Base-by-base conservation (phyloP, 352 stramenopile genomes). In the Globisporangium irregulare region DNA sequence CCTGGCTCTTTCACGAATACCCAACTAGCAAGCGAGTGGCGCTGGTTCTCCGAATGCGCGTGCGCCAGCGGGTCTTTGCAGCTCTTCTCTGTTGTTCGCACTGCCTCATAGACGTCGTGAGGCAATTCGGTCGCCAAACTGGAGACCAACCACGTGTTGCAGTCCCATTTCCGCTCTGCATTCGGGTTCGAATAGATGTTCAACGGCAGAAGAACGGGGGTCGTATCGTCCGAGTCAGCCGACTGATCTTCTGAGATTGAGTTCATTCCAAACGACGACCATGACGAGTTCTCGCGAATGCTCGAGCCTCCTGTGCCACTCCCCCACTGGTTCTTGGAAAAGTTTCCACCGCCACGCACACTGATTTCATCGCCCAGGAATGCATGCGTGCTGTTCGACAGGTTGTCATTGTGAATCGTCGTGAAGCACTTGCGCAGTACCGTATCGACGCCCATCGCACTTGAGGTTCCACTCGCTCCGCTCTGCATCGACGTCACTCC, bases 351-450 rank as follows among this genome's bases (percentile, higher is more conserved):
- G 38, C 86, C 87, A 8, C 83, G 84, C 32, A 95, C 86, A 72
- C 86, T 94, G n/a, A 91, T 86, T 80, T 95, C 87, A 51, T 95
- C 87, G 8, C 87, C 87, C 59, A 95, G 46, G 71, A 94, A 95
- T 6, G 87, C 84, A 58, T 93, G 86, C 5, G 87, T 93, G 66
- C 86, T 94, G 73, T 95, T 95, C 20, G 82, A 81, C 56, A 90
- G 74, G 61, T 92, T 92, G 71, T 91, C 84, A 64, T 95, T 95
- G 73, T 95, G 87, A 50, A 93, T 88, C 8, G 84, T 93, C 38
- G 87, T 95, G 64, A 91, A 95, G 68, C 82, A 92, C 67, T 94
- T 95, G 55, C 87, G 84, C n/a, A 95, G 73, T 57, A 90, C 79
- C 34, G 86, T 92, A 63, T 93, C 87, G 10, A 93, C 82, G 32